phyloP scores from a whole-genome alignment of 352 stramenopile genomes.

The Phytopythium helicoides region DNA sequence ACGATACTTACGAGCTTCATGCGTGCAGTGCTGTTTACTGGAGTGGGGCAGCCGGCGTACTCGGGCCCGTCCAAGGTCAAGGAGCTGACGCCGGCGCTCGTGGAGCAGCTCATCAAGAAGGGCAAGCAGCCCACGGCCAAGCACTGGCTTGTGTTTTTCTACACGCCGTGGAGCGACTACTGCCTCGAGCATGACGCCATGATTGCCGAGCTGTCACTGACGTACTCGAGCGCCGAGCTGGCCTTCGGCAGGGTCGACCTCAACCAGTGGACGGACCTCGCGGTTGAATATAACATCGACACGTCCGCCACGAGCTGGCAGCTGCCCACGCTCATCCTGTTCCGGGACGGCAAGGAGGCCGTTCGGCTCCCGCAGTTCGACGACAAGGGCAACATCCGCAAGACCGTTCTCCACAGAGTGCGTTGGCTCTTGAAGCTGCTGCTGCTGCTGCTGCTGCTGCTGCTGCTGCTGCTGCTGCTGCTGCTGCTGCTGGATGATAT shows the following conservation, averaged over 20 bases:
- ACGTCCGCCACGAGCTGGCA: conserved; percentile 65
- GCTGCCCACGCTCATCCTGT: conserved; percentile 73
- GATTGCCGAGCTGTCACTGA: conserved; percentile 65
- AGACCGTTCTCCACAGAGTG: conserved; percentile 62
- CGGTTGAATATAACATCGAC: conserved; percentile 53
- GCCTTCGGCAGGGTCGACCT: conserved; percentile 70
- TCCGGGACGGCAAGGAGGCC: conserved; percentile 54
- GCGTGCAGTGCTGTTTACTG: conserved; percentile 55
- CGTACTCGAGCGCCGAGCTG: conserved; percentile 46
- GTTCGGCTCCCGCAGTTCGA: conserved; percentile 59
- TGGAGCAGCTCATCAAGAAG: conserved; percentile 49
- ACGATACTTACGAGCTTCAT: conserved; percentile 2
- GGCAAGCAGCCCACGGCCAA: conserved; percentile 23
- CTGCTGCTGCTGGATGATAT: no score
- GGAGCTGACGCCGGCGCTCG: conserved; percentile 36
- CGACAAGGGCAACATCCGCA: conserved; percentile 46
- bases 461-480: not conserved
- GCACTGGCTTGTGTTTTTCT: conserved; percentile 74
- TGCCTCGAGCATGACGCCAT: conserved; percentile 75
- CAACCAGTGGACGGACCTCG: conserved; percentile 60
- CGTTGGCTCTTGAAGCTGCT: no score
- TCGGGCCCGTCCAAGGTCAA: conserved; percentile 52
- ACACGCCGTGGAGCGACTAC: conserved; percentile 70
- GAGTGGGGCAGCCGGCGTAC: conserved; percentile 62
- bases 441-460: not conserved